Evolutionary conservation across 1,139 yeast species (phyloP), one percentile per base, ranked within the genome.

Genomic region (Sugiyamaella sp.): DNA sequence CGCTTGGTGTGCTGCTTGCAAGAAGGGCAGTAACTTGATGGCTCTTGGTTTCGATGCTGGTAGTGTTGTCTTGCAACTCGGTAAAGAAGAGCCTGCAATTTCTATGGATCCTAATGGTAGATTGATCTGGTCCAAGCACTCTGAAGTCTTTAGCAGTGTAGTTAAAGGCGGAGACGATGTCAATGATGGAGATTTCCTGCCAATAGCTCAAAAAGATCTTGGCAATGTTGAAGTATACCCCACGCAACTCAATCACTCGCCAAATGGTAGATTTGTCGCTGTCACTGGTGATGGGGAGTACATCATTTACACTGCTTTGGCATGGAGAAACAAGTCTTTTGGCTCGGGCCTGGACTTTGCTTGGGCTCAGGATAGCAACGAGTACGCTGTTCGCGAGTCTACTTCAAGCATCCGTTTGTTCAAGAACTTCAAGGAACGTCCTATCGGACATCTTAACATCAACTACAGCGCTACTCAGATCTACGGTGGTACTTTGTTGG

Each of bases 281-380:
- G 97, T 93, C 47, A 87, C 95, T 55, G 99, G 99, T 67, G 99
- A 95, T 74, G 98, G 97, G 57, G 99, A 93, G 73, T 93, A 89
- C 71, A 89, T 93, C 65, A 86, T 95, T 54, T 95, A 93, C 74
- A 90, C 98, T 5, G 95, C 99, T 1, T 80, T 95, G 66, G 98
- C 98, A 1, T 93, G 99, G 99, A 84, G 99, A 75, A 90, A 95
- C 63, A 93, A 90, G 74, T 81, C 91, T 49, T 93, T 89, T 71
- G 99, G 98, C 60, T 80, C 83, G 55, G 97, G 96, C 14, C 75
- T 84, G 56, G 97, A 90, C 67, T 90, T 95, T 71, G 96, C 84
- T 42, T 93, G 99, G 99, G 85, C 95, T 43, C 88, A 86, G 60
- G 98, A 93, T 71, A 85, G 95, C 19, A 86, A 89, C 65, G 79